Conservation (phyloP, 768 basidiomycete species). For the Gloeostereum incarnatum region DNA sequence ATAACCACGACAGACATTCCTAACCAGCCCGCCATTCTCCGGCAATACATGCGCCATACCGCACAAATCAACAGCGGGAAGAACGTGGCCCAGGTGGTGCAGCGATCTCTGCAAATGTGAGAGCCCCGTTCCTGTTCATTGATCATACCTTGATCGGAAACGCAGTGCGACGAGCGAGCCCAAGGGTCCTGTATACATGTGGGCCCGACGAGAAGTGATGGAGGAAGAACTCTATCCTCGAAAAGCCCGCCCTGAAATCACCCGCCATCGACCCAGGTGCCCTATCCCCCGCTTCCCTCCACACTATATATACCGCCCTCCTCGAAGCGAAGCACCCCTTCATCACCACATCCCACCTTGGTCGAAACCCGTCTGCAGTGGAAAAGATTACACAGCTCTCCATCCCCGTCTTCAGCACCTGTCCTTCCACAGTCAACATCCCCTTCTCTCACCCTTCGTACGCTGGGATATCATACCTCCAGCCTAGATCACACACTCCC, state of each 20-base stretch:
- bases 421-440: slow-evolving; percentile 41
- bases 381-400: slow-evolving; percentile 36
- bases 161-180: slow-evolving; percentile 59
- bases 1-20: slow-evolving; percentile 49
- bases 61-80: slow-evolving; percentile 48
- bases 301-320: slow-evolving; percentile 38
- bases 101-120: slow-evolving; percentile 58
- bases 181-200: slow-evolving; percentile 66
- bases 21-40: slow-evolving; percentile 63
- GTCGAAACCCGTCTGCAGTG: slow-evolving; percentile 42
- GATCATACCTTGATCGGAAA: background rate
- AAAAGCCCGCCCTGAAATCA: slow-evolving; percentile 29
- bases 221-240: slow-evolving; percentile 41
- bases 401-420: slow-evolving; percentile 44
- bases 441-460: slow-evolving; percentile 49
- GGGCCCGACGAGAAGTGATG: slow-evolving; percentile 63
- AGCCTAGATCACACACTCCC: slow-evolving; percentile 30
- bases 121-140: slow-evolving; percentile 6
- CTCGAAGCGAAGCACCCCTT: slow-evolving; percentile 42
- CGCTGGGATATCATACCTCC: slow-evolving; percentile 42
- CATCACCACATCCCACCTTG: slow-evolving; percentile 56
- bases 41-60: slow-evolving; percentile 67
- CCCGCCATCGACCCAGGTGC: slow-evolving; percentile 40
- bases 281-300: slow-evolving; percentile 28
- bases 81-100: slow-evolving; percentile 39